These are phyloP conservation scores for Phytophthora litchii DNA, from an alignment of 352 stramenopile genomes.

Conservation along the genomic window DNA sequence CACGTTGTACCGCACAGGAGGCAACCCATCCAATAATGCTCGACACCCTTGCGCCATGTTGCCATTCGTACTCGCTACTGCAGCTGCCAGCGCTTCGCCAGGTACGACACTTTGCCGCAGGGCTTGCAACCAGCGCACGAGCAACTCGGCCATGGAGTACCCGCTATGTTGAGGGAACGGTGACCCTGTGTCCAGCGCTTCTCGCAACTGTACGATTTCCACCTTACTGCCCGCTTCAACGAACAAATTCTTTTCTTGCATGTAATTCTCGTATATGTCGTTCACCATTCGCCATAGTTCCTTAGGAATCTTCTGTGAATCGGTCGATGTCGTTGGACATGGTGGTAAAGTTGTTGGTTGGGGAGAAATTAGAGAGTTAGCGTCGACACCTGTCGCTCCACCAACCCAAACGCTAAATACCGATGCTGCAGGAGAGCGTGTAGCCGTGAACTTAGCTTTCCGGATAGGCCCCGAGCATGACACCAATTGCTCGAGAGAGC, in stretches of 20 bases:
- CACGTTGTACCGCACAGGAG: conserved; percentile 95
- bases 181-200: conserved; percentile 93
- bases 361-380: conserved; percentile 25
- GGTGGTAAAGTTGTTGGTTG: conserved; percentile 47
- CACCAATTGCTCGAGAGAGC: conserved; percentile 95
- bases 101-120: conserved; percentile 91
- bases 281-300: conserved; percentile 98
- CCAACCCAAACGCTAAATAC: conserved; percentile 57
- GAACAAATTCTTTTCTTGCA: conserved; percentile 86
- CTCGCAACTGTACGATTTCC: conserved; percentile 74
- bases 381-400: conserved; percentile 36
- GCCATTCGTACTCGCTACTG: conserved; percentile 58
- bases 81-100: conserved; percentile 73
- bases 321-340: conserved; percentile 17
- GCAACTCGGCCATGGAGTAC: conserved; percentile 91
- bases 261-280: conserved; percentile 88
- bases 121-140: conserved; percentile 92
- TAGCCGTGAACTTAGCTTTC: conserved; percentile 50
- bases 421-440: conserved; percentile 30
- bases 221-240: conserved; percentile 70
- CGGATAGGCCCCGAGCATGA: conserved; percentile 89
- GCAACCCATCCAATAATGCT: conserved; percentile 77
- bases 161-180: conserved; percentile 83
- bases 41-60: conserved; percentile 85
- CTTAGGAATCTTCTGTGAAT: conserved; percentile 92